Evolutionary conservation across 768 basidiomycete species (phyloP).

Genomic region (Tremella fuciformis): DNA sequence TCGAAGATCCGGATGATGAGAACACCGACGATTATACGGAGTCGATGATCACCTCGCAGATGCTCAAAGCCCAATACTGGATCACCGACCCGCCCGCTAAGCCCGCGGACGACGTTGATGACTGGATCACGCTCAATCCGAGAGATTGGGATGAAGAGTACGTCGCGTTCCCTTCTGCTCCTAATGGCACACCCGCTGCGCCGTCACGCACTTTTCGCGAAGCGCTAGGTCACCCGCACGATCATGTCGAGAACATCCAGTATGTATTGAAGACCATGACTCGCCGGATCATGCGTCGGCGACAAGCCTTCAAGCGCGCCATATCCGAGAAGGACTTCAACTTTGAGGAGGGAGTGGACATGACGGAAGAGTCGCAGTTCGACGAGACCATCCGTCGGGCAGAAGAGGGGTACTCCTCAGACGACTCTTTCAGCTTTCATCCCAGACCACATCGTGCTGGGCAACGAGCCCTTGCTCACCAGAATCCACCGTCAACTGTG

Average conservation of each 20-base stretch:
- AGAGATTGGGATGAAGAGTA: neutral
- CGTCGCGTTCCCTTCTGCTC: constrained; percentile 11
- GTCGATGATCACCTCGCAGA: constrained; percentile 27
- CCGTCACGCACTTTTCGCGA: constrained; percentile 26
- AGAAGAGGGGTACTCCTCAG: too few species aligned
- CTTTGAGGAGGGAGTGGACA: too few species aligned
- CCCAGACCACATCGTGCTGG: too few species aligned
- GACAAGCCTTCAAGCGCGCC: too few species aligned
- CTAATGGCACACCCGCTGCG: constrained; percentile 21
- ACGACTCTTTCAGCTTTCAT: too few species aligned
- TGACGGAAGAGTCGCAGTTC: constrained; percentile 6
- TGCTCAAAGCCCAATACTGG: constrained; percentile 10
- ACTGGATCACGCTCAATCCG: constrained; percentile 49
- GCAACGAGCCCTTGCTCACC: too few species aligned
- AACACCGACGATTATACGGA: constrained; percentile 43
- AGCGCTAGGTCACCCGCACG: constrained; percentile 39
- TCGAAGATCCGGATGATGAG: constrained; percentile 3
- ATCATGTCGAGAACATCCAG: constrained; percentile 38
- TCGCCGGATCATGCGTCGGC: constrained; percentile 39
- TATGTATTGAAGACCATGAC: constrained; percentile 51
- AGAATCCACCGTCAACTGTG: too few species aligned
- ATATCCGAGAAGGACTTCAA: too few species aligned
- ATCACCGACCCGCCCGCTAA: too few species aligned
- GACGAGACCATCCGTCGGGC: too few species aligned
- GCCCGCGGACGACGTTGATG: constrained; percentile 24